Percentiles rank a stretch among this genome's conserved stretches.
These are phyloP conservation scores for Colletotrichum sp. DNA, from an alignment of 2,329 filamentous ascomycete species.

Conservation along the genomic window DNA sequence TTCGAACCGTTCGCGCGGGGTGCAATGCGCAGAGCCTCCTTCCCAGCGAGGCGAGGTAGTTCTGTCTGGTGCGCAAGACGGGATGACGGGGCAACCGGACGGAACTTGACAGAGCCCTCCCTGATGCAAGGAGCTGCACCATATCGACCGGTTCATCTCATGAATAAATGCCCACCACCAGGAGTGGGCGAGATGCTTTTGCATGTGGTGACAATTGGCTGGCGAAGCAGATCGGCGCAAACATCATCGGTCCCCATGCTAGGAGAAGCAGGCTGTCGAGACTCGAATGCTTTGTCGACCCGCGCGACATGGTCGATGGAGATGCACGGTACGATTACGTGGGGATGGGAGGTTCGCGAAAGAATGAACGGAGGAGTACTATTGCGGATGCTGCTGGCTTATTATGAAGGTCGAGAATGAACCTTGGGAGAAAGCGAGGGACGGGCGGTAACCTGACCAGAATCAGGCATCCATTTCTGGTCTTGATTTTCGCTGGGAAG, in stretches of 20 bases:
- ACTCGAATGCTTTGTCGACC: background rate
- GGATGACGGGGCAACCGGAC: background rate
- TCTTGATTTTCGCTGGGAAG: background rate
- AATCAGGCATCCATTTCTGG: background rate
- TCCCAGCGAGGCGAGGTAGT: background rate
- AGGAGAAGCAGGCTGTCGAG: background rate
- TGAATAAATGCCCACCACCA: background rate
- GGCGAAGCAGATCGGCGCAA: background rate
- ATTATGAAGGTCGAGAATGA: background rate
- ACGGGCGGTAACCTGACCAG: background rate
- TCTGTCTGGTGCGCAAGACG: background rate
- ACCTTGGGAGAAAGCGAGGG: background rate
- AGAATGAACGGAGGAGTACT: background rate
- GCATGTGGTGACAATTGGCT: background rate
- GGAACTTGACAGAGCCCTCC: background rate
- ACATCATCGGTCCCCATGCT: background rate
- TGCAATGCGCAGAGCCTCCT: background rate
- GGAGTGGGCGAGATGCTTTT: background rate
- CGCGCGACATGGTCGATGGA: background rate
- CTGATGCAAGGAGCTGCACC: background rate
- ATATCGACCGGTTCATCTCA: slow-evolving; percentile 1
- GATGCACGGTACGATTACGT: background rate
- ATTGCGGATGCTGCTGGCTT: background rate
- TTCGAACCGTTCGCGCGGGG: background rate
- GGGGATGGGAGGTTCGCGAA: background rate